Percentiles rank a stretch among this genome's conserved stretches.
Evolutionary conservation across 257 asterid genomes (phyloP).

Genomic region (Scutellaria minor): DNA sequence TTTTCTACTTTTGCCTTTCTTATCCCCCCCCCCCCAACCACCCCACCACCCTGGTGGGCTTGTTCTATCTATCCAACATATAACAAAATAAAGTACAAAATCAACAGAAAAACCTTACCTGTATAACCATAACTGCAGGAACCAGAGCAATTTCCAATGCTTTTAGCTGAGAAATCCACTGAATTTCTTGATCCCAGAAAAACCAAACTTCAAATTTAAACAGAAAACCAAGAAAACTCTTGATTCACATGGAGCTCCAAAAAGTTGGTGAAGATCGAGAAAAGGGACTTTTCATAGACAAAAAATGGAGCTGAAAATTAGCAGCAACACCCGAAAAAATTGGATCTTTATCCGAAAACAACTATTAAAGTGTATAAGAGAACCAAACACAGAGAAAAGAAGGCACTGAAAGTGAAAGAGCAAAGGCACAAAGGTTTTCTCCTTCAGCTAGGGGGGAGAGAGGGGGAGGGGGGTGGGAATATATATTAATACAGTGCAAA

Average conservation of each 20-base stretch:
- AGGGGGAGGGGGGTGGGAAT: not conserved
- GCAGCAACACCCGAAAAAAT: slow-evolving; percentile 29
- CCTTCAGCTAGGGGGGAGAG: not conserved
- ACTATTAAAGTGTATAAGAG: not conserved
- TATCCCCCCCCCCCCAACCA: too few species aligned
- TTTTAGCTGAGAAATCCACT: slow-evolving; percentile 24
- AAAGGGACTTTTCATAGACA: slow-evolving; percentile 16
- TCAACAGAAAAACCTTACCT: slow-evolving; percentile 45
- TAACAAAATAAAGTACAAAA: not conserved
- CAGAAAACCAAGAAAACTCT: slow-evolving; percentile 23
- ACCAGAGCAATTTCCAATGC: slow-evolving; percentile 34
- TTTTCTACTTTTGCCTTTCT: not conserved
- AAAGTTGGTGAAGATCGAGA: slow-evolving; percentile 13
- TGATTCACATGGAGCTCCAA: slow-evolving; percentile 28
- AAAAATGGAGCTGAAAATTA: slow-evolving; percentile 26
- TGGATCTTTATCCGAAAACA: slow-evolving; percentile 36
- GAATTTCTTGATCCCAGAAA: slow-evolving; percentile 30
- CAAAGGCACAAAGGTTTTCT: not conserved
- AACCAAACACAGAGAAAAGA: slow-evolving; percentile 10
- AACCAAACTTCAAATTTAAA: not conserved
- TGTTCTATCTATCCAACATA: not conserved
- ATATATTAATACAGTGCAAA: not conserved
- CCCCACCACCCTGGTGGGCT: not conserved
- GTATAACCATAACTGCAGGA: slow-evolving; percentile 49
- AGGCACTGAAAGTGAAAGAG: slow-evolving; percentile 14